phyloP scores from a whole-genome alignment of 2,329 filamentous ascomycete species.

The Lojkania enalia region DNA sequence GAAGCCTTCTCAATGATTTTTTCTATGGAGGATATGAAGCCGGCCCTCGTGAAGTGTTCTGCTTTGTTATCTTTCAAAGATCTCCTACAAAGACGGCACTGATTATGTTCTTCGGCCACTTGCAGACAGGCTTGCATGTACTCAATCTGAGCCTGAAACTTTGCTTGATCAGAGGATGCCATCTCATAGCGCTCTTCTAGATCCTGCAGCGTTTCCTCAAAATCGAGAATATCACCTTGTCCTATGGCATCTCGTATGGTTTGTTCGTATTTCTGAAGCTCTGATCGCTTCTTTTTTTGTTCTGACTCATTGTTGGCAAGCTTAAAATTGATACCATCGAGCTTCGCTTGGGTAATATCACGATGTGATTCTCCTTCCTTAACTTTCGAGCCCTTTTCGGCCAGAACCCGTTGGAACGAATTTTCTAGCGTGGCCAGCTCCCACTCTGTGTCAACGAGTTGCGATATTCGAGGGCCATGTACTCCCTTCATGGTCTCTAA shows the following conservation, averaged over 20 bases:
- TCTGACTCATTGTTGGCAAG: slow-evolving; percentile 68
- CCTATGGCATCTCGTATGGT: slow-evolving; percentile 60
- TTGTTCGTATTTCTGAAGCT: slow-evolving; percentile 64
- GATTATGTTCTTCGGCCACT: slow-evolving; percentile 67
- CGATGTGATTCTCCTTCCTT: slow-evolving; percentile 69
- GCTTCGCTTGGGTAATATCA: slow-evolving; percentile 70
- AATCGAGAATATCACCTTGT: slow-evolving; percentile 48
- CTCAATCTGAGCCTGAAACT: slow-evolving; percentile 68
- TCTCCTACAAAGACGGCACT: slow-evolving; percentile 76
- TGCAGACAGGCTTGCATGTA: slow-evolving; percentile 73
- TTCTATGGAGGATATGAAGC: slow-evolving; percentile 68
- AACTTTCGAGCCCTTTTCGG: slow-evolving; percentile 61
- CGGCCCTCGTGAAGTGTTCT: slow-evolving; percentile 57
- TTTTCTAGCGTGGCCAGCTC: slow-evolving; percentile 68
- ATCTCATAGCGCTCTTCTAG: slow-evolving; percentile 57
- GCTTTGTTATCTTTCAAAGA: slow-evolving; percentile 61
- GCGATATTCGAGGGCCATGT: slow-evolving; percentile 70
- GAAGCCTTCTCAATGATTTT: slow-evolving; percentile 54
- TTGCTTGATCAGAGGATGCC: slow-evolving; percentile 65
- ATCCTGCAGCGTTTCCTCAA: slow-evolving; percentile 56
- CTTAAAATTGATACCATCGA: slow-evolving; percentile 76
- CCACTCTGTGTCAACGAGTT: slow-evolving; percentile 69
- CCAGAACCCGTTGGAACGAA: slow-evolving; percentile 67
- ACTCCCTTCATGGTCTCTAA: slow-evolving; percentile 77
- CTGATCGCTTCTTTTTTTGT: slow-evolving; percentile 64